These are phyloP conservation scores for Dryadomyces quercivorus DNA, from an alignment of 2,329 filamentous ascomycete species.

Conservation along the genomic window DNA sequence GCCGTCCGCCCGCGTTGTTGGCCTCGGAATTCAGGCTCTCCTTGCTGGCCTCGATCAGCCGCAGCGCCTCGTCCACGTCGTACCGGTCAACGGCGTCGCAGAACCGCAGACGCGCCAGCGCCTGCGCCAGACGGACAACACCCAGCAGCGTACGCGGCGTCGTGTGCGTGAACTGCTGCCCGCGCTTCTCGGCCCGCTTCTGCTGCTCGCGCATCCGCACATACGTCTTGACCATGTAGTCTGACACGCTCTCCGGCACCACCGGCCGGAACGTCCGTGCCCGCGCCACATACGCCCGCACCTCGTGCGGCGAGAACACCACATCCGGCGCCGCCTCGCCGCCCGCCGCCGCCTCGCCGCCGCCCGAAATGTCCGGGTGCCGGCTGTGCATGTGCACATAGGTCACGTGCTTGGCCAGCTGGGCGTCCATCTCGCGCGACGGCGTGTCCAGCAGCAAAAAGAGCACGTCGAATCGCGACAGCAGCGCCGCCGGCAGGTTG, in stretches of 20 bases:
- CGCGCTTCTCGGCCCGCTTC: slow-evolving; percentile 78
- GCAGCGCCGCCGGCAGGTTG: slow-evolving; percentile 90
- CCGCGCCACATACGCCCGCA: slow-evolving; percentile 90
- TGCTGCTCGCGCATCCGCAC: slow-evolving; percentile 88
- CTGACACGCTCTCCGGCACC: slow-evolving; percentile 73
- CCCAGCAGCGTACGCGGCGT: slow-evolving; percentile 89
- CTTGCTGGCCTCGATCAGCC: slow-evolving; percentile 87
- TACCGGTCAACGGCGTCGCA: slow-evolving; percentile 73
- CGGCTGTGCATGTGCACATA: slow-evolving; percentile 95
- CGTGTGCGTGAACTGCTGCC: slow-evolving; percentile 88
- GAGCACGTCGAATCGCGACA: slow-evolving; percentile 93
- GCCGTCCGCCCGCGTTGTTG: slow-evolving; percentile 33
- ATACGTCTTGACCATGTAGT: slow-evolving; percentile 96
- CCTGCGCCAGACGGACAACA: slow-evolving; percentile 85
- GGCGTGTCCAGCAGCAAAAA: slow-evolving; percentile 96
- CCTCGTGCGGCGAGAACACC: slow-evolving; percentile 86
- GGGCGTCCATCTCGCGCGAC: slow-evolving; percentile 76
- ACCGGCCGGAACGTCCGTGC: slow-evolving; percentile 80
- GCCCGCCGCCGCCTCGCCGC: slow-evolving; percentile 6
- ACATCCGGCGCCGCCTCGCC: slow-evolving; percentile 32
- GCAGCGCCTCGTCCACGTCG: slow-evolving; percentile 89
- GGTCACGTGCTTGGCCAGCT: slow-evolving; percentile 89
- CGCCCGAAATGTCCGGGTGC: slow-evolving; percentile 61
- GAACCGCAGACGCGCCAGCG: slow-evolving; percentile 84
- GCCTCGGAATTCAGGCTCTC: slow-evolving; percentile 70